Evolutionary conservation across 306 rosid species (phyloP), one percentile per base, ranked within the genome.

Genomic region (Crotalaria pallida): DNA sequence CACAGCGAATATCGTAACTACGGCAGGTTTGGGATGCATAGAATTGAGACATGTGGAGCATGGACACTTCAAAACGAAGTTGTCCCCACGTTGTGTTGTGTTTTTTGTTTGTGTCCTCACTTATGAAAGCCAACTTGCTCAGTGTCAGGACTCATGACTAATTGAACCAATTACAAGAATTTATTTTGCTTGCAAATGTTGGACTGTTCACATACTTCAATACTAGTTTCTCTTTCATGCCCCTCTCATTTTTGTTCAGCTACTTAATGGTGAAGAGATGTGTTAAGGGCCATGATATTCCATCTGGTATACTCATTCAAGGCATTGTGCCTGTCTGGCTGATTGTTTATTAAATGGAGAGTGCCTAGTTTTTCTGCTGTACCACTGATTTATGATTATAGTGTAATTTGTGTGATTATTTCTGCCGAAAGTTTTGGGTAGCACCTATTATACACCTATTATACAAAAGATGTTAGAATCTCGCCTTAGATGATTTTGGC

Each of bases 361-460:
- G 38, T 75, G 76, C 43, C 16, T 36, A 48, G 72, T 45, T 48
- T 63, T 63, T 64, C 67, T 71, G 59, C 41, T 49, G 36, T 50
- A 69, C 41, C 59, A 3, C 48, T n/a, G 52, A 51, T 69, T 8
- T 19, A 76, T 66, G 55, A 57, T 27, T 70, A 26, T 51, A 67
- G 48, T 23, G 55, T 60, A 45, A 70, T 67, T 22, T 55, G 72
- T 57, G 33, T 26, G 31, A 57, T 50, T 40, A 41, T 65, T 60
- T 5, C 41, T n/a, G 47, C 3, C 1, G 27, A 55, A 21, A 49
- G 24, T 2, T 47, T 44, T 10, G 36, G 36, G 36, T 31, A 5
- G 36, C 36, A 31, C 36, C 36, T 31, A 6, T 27, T 8, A 1
- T 31, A 31, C 36, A 31, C 36, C 36, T 31, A 6, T 27, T 8